Base-by-base conservation (phyloP, 352 stramenopile species). In the Pythium rishiriense region DNA sequence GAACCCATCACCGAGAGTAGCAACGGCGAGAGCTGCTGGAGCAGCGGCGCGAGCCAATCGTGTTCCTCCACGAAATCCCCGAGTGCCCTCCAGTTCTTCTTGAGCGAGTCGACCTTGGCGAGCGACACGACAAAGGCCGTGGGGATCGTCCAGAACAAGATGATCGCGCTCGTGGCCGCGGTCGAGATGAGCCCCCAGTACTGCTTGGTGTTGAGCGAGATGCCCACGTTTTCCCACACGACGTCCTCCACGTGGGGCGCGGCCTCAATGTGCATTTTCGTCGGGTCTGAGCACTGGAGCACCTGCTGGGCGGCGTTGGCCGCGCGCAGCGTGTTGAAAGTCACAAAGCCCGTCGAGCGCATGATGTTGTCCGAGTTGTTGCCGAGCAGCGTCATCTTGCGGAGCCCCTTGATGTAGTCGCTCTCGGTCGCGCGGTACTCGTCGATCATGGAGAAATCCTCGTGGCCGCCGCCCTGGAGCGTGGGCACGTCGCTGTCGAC, bases 101-200 rank as follows among this genome's bases (percentile, higher is more conserved):
- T 70, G 1, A 94, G 65, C 14, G 72, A 72, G 3, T 83, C 72
- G 0, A 93, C 72, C 48, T 91, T 93, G 43, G 83, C 79, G 45
- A 94, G 76, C 0, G 82, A 83, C 50, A 94, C 86, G 10, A 92
- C 80, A 48, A 92, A 75, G 57, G 79, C 74, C 33, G 86, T 94
- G 21, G 86, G 86, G 41, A 94, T 80, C 12, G 81, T 93, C 86
- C 86, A 94, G 21, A 94, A 87, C 28, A 94, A 47, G 55, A 94
- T 94, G 45, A 94, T 92, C 11, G 70, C 81, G 7, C 70, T 73
- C 21, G 82, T 85, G 8, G 87, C 64, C 2, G 62, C 75, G 29
- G 83, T 63, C 9, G 84, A 93, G 54, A 93, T 81, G 56, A 90
- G 63, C 26, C 79, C 75, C 81, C 80, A 91, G 46, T 74, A 86